Evolutionary conservation across 495 filamentous ascomycete genomes (phyloP).

Genomic region (Daldinia vernicosa): DNA sequence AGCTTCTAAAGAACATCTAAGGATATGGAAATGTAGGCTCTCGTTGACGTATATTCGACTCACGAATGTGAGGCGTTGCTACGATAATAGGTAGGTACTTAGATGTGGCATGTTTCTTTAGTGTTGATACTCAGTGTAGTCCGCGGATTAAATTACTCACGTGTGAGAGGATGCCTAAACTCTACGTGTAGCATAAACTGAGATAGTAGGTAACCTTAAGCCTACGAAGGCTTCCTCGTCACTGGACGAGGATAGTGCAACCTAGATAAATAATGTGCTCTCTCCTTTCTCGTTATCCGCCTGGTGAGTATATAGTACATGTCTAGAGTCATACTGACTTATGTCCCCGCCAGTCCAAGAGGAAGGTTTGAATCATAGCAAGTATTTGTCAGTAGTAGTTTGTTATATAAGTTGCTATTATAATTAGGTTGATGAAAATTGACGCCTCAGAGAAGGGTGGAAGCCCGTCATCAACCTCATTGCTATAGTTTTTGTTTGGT

Average conservation of each 20-base stretch:
- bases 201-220: background rate
- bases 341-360: background rate
- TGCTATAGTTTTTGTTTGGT: background rate
- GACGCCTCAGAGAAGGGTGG: background rate
- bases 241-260: background rate
- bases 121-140: no score
- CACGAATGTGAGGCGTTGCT: no score
- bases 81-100: no score
- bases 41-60: no score
- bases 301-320: background rate
- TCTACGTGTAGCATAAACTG: background rate
- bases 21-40: no score
- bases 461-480: background rate
- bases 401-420: background rate
- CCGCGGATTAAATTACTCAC: background rate
- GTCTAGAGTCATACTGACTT: background rate
- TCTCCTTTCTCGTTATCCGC: background rate
- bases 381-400: background rate
- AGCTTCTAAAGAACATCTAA: no score
- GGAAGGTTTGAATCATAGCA: background rate
- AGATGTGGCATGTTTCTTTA: no score
- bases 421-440: background rate
- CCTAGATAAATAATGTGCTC: background rate
- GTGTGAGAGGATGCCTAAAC: background rate
- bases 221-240: background rate